Base-by-base conservation (phyloP, 768 basidiomycete genomes). In the Mycena rebaudengoi region DNA sequence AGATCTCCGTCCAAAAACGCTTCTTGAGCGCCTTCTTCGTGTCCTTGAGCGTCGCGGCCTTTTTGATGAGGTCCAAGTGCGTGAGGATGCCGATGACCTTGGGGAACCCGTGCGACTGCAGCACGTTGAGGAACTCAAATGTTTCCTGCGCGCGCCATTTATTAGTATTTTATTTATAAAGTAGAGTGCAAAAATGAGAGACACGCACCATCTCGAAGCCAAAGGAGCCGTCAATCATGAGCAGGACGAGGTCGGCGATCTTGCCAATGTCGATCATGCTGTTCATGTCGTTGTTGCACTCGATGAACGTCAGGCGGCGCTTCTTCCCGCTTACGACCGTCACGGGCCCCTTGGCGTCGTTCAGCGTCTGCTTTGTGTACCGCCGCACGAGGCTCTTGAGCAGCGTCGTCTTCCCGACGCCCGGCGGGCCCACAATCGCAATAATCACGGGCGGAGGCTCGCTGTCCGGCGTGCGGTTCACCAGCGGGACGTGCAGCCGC, bases 1-100 rank as follows among this genome's bases (percentile, higher is more conserved):
- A 99, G 13, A 99, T 99, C 77, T 99, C 98, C 0, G 96, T 95
- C 98, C 98, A 99, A 81, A 99, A 99, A 11, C 98, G 93, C 73
- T 95, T 98, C 79, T 99, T 99, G 37, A 99, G 86, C 0, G 90
- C 80, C 72, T 98, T 98, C 81, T 99, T 99, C 54, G 95, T 95
- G 50, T 88, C 87, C 60, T 91, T 91, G 39, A 99, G 88, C 4
- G 90, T 90, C 0, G 92, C 84, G 6, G 91, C 85, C 73, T 95
- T 96, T 83, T 98, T 98, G 69, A 99, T 92, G 67, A 99, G 90
- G 77, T 99, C 98, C 40, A 99, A 89, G 77, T 99, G 98, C 46
- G 95, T 91, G 46, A 99, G 91, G 60, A 99, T 79, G 58, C 98
- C 97, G 65, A 99, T 95, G 70, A 99, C 95, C 83, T 99, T 99